These are phyloP conservation scores for Lepidopterella palustris DNA, from an alignment of 495 filamentous ascomycete species.

Conservation along the genomic window DNA sequence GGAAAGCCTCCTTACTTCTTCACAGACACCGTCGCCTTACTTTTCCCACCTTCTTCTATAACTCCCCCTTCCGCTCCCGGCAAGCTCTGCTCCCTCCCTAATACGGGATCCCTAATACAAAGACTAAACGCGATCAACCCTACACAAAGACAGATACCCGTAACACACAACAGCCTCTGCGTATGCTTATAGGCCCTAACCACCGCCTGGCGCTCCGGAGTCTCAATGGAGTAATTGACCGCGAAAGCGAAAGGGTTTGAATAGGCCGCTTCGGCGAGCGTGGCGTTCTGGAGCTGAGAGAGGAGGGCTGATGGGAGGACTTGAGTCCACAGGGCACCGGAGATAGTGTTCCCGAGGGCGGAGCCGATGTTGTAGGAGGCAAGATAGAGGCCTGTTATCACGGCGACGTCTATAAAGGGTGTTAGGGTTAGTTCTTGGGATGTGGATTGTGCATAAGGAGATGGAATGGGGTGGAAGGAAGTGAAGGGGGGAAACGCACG, in stretches of 20 bases:
- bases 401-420: slow-evolving; percentile 15
- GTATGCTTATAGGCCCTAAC: slow-evolving; percentile 43
- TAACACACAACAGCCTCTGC: slow-evolving; percentile 32
- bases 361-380: slow-evolving; percentile 26
- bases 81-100: slow-evolving; percentile 43
- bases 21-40: no score
- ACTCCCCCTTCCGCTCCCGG: slow-evolving; percentile 32
- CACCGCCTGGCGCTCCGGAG: slow-evolving; percentile 39
- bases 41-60: neutral
- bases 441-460: no score
- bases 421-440: neutral
- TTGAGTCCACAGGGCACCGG: slow-evolving; percentile 28
- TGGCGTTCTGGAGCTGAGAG: slow-evolving; percentile 32
- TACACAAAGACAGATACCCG: slow-evolving; percentile 24
- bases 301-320: slow-evolving; percentile 13
- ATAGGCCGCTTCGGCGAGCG: slow-evolving; percentile 15
- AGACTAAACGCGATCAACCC: slow-evolving; percentile 20
- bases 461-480: no score
- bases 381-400: slow-evolving; percentile 28
- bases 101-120: slow-evolving; percentile 20
- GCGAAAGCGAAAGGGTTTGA: slow-evolving; percentile 15
- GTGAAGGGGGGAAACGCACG: neutral
- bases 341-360: slow-evolving; percentile 24
- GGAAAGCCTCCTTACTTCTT: no score
- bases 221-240: slow-evolving; percentile 38